A percentile compares a stretch with the other conserved stretches of the same genome.
Evolutionary conservation across 2,329 filamentous ascomycete genomes (phyloP).

Genomic region (Ophiosphaerella korrae): DNA sequence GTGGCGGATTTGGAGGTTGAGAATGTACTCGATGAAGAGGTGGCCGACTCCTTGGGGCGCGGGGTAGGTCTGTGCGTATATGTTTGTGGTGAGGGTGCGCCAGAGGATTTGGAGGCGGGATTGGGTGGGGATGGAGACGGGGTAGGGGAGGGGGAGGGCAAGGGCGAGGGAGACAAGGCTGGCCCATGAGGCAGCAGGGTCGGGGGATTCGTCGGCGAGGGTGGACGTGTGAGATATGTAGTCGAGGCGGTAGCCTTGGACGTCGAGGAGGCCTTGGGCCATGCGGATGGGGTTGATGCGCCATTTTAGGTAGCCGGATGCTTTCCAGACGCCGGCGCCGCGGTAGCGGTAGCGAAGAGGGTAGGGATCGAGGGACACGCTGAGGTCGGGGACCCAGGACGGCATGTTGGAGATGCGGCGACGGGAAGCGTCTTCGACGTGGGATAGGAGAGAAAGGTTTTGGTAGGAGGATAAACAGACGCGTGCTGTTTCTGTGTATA

Average conservation of each 20-base stretch:
- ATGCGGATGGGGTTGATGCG: constrained; percentile 12
- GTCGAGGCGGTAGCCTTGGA: constrained; percentile 26
- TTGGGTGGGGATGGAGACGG: constrained; percentile 2
- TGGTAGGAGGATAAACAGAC: constrained; percentile 21
- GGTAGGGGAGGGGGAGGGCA: constrained; percentile 24
- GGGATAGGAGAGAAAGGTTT: constrained; percentile 29
- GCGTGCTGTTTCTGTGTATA: constrained; percentile 22
- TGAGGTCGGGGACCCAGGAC: constrained; percentile 35
- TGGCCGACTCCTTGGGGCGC: constrained; percentile 18
- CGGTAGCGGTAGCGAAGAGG: constrained; percentile 31
- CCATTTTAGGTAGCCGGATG: constrained; percentile 20
- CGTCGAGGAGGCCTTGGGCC: constrained; percentile 20
- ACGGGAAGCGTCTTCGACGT: constrained; percentile 27
- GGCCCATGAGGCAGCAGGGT: constrained; percentile 26
- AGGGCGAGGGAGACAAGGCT: constrained; percentile 28
- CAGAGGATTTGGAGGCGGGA: constrained; percentile 30
- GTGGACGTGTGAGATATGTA: constrained; percentile 17
- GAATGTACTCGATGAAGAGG: constrained; percentile 34
- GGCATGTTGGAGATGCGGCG: constrained; percentile 21
- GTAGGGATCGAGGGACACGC: constrained; percentile 27
- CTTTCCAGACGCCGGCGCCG: constrained; percentile 19
- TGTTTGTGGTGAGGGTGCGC: constrained; percentile 32
- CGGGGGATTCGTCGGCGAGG: constrained; percentile 18
- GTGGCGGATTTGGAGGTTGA: constrained; percentile 35
- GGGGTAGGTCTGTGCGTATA: constrained; percentile 25